These are phyloP conservation scores for Staphylotrichum longicolle DNA, from an alignment of 495 filamentous ascomycete species.

Conservation along the genomic window DNA sequence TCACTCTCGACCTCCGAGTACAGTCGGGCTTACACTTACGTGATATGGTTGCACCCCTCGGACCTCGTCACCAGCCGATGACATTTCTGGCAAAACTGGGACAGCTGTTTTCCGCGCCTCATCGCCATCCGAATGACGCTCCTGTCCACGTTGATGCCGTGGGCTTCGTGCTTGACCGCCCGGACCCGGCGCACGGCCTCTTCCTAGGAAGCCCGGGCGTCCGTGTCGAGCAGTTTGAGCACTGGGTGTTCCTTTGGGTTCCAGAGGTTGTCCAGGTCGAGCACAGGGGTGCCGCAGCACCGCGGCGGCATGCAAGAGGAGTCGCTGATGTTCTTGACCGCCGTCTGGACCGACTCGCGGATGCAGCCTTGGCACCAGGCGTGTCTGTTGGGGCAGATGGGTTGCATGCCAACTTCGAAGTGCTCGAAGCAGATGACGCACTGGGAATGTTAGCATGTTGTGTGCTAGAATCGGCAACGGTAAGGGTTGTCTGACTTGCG, in stretches of 20 bases:
- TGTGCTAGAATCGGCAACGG: no score
- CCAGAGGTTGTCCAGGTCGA: background rate
- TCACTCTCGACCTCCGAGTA: no score
- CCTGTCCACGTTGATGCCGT: background rate
- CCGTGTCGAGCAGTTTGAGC: conserved; percentile 3
- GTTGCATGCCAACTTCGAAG: background rate
- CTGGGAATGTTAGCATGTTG: background rate
- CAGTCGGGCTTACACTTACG: background rate
- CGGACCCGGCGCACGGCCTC: conserved; percentile 4
- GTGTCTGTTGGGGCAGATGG: conserved; percentile 6
- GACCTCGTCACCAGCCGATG: background rate
- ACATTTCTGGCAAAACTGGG: conserved; percentile 15
- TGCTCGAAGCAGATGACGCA: conserved; percentile 2
- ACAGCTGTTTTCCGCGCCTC: background rate
- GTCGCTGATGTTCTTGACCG: conserved; percentile 3
- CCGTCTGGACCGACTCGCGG: background rate
- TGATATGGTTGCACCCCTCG: conserved; percentile 15
- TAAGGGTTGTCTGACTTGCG: no score
- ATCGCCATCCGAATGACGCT: conserved; percentile 1
- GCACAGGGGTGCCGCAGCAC: conserved; percentile 6
- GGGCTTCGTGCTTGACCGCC: background rate
- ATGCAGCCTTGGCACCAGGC: conserved; percentile 5
- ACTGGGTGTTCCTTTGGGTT: background rate
- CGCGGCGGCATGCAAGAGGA: conserved; percentile 2
- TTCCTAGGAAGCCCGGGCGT: background rate